These are phyloP conservation scores for Coemansia sp. DNA, from an alignment of 192 early-diverging fungal genomes.

Conservation along the genomic window DNA sequence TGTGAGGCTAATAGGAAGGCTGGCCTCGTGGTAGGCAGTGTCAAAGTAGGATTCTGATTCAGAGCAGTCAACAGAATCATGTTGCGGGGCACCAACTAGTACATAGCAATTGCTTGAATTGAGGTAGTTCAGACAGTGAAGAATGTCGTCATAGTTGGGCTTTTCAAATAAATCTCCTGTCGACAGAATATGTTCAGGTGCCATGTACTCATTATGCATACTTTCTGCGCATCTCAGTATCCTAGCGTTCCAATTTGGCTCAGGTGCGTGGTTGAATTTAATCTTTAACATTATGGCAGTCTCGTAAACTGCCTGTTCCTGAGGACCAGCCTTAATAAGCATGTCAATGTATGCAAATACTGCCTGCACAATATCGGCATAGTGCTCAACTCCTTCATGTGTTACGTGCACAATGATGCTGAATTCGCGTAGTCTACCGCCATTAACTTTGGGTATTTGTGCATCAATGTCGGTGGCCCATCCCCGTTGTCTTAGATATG, in stretches of 20 bases:
- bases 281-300: constrained; percentile 29
- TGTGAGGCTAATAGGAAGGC: not conserved
- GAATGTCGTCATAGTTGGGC: constrained; percentile 57
- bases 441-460: not conserved
- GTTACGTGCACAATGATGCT: constrained; percentile 8
- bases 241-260: constrained; percentile 43
- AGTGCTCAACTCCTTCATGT: constrained; percentile 13
- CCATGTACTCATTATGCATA: constrained; percentile 65
- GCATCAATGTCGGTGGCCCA: constrained; percentile 61
- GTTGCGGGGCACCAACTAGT: constrained; percentile 29
- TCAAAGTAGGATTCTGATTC: constrained; percentile 70
- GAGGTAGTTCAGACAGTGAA: constrained; percentile 57
- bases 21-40: constrained; percentile 63
- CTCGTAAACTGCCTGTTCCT: constrained; percentile 25
- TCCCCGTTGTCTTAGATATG: constrained; percentile 72
- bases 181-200: constrained; percentile 60
- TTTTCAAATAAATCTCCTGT: constrained; percentile 59
- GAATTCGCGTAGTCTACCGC: constrained; percentile 11
- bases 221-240: constrained; percentile 55
- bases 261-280: constrained; percentile 60
- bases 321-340: constrained; percentile 15
- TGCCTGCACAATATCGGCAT: constrained; percentile 19
- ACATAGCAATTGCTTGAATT: constrained; percentile 55
- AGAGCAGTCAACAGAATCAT: constrained; percentile 12
- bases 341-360: constrained; percentile 32